Evolutionary conservation across 352 stramenopile species (phyloP).

Genomic region (Phytopythium aichiense): DNA sequence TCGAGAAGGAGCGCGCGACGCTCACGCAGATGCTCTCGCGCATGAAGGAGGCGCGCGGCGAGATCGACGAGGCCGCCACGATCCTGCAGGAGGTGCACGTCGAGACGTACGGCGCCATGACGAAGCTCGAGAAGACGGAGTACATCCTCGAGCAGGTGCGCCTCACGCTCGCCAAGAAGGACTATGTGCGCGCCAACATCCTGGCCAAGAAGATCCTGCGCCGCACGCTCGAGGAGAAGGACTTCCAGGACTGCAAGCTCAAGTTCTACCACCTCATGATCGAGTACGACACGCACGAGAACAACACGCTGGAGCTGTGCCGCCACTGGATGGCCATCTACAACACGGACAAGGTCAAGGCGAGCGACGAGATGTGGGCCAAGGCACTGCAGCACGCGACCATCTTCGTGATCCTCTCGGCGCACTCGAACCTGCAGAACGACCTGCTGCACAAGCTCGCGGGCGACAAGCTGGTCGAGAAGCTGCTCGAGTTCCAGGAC

Average conservation of each 20-base stretch:
- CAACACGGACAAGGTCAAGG: slow-evolving; percentile 69
- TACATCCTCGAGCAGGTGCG: slow-evolving; percentile 99
- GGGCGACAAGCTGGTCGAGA: slow-evolving; percentile 56
- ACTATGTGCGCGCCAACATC: slow-evolving; percentile 96
- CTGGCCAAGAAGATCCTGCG: slow-evolving; percentile 96
- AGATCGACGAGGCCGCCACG: slow-evolving; percentile 91
- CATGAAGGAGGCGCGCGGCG: slow-evolving; percentile 91
- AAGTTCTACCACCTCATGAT: slow-evolving; percentile 96
- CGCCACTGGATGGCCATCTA: slow-evolving; percentile 85
- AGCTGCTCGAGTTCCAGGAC: slow-evolving; percentile 53
- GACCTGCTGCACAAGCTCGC: slow-evolving; percentile 71
- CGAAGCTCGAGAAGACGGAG: slow-evolving; percentile 97
- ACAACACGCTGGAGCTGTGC: slow-evolving; percentile 94
- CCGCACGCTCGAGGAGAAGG: slow-evolving; percentile 91
- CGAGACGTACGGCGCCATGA: slow-evolving; percentile 98
- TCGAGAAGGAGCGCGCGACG: slow-evolving; percentile 95
- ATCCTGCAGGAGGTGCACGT: slow-evolving; percentile 98
- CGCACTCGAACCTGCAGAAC: slow-evolving; percentile 75
- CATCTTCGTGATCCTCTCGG: slow-evolving; percentile 73
- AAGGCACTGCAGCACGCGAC: slow-evolving; percentile 72
- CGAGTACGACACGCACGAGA: slow-evolving; percentile 95
- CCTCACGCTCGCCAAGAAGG: slow-evolving; percentile 95
- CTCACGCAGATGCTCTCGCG: slow-evolving; percentile 90
- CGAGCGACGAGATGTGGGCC: slow-evolving; percentile 61
- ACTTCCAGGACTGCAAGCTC: slow-evolving; percentile 96